Evolutionary conservation across 1,284 basidiomycete species (phyloP), one percentile per base, ranked within the genome.

Genomic region (Nidula niveotomentosa): DNA sequence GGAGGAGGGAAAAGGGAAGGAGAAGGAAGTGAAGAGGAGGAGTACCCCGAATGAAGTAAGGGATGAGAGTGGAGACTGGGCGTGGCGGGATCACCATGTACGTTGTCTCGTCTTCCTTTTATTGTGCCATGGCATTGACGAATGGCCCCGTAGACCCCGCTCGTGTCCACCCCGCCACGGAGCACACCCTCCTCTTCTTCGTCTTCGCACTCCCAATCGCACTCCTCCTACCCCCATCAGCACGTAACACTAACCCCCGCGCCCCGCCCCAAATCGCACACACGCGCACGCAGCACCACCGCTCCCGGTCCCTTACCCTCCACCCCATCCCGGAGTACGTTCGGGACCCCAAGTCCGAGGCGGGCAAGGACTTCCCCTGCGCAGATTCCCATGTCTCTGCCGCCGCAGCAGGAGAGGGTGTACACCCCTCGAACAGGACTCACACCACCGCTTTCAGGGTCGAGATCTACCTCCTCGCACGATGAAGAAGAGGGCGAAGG

Each of bases 41-140:
- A 53, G 56, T 15, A 69, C 30, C 30, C 30, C 30, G 4, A 30
- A 69, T 51, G 67, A 65, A 36, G 69, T 69, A 7, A 53, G 58
- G 15, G 70, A 71, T 52, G 69, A 70, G 57, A 56, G 58, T 23
- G 66, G 65, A 8, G 64, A 58, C 18, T 67, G 68, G 62, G 62
- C 67, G 8, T 70, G 66, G 68, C 46, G 63, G 6, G 65, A 62
- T 52, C 12, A 52, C 45, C 52, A 46, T 17, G 13, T 2, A 41
- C 36, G 36, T 48, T 43, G 54, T 57, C 34, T 12, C 37, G 8
- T 53, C 53, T 39, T 23, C 17, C 8, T 37, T 48, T 51, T 10
- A 12, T 23, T 50, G 12, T 34, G 35, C 30, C 17, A n/a, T 50
- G 48, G 48, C 23, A 9, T 3, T 34, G 18, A 36, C 35, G 30